Evolutionary conservation across 2,329 filamentous ascomycete species (phyloP), one percentile per base, ranked within the genome.

Genomic region (Parastagonospora nodorum): DNA sequence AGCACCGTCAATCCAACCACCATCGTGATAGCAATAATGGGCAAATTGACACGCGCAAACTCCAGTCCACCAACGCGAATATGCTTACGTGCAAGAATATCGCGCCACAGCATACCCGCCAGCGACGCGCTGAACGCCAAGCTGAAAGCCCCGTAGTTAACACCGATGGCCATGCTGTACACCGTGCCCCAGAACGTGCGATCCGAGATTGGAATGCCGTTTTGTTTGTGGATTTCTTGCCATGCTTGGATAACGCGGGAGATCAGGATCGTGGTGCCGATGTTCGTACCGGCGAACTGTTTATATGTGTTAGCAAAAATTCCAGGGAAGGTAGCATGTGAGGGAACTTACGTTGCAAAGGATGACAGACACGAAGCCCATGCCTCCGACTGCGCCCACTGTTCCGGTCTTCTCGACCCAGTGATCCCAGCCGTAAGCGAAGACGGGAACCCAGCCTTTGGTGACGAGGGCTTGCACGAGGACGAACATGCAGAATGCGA

Each of bases 111-210:
- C 8, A 91, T 77, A 1, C 88, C 88, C 1, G 88, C 88, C 1
- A 90, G 72, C 0, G 87, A 89, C 0, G 87, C 88, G 56, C 85
- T 88, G 60, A 91, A 89, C 0, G 86, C 85, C 0, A 84, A 83
- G 64, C 86, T 89, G 65, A 90, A 90, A 0, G 88, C 88, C 4
- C 88, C 88, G 50, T 86, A 90, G 68, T 91, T 90, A 53, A 90
- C 85, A 2, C 87, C 87, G 0, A 91, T 74, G 0, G 88, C 88
- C 86, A 90, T 88, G 68, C 82, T 83, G 69, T 90, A 90, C 0
- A 90, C 83, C 0, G 87, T 88, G 0, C 82, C 88, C 87, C 87
- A 90, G 66, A 89, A 89, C 0, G 82, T 88, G 3, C 87, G 80
- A 37, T 89, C 75, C 10, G 76, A 81, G 42, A 90, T 87, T 1